These are phyloP conservation scores for Eucalyptus pauciflora DNA, from an alignment of 345 rosid species.

Conservation along the genomic window DNA sequence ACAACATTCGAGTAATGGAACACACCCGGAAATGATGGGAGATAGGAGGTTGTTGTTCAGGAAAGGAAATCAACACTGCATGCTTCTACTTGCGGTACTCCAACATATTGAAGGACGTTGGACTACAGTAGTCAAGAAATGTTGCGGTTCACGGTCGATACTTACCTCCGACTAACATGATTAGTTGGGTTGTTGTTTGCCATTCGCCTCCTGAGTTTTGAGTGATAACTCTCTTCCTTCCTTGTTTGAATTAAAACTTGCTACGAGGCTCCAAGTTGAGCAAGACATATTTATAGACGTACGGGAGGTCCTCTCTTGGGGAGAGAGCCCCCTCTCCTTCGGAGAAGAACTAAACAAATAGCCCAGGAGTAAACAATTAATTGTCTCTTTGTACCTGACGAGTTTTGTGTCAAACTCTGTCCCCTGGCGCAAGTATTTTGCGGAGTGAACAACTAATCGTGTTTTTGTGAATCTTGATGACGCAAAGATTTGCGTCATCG, in stretches of 20 bases:
- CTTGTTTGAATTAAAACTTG: neutral
- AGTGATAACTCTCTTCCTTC: neutral
- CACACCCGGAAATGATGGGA: neutral
- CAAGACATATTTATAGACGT: no score
- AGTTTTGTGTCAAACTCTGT: no score
- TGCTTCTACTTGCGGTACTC: neutral
- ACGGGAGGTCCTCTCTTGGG: no score
- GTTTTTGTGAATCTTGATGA: no score
- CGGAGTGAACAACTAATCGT: fast-evolving
- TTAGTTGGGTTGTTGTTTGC: neutral
- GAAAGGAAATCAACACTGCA: neutral
- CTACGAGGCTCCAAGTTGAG: fast-evolving
- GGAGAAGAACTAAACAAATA: no score
- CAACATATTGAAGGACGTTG: neutral
- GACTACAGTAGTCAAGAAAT: neutral
- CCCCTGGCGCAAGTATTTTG: no score
- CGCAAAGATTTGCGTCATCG: no score
- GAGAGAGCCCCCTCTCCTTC: no score
- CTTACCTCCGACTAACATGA: neutral
- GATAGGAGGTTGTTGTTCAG: neutral
- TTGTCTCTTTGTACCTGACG: no score
- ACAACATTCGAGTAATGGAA: neutral
- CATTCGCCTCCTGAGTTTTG: neutral
- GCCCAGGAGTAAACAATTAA: no score
- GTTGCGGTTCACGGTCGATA: neutral